Evolutionary conservation across 73 alveolate species (phyloP), one percentile per base, ranked within the genome.

Genomic region (Durusdinium trenchii): DNA sequence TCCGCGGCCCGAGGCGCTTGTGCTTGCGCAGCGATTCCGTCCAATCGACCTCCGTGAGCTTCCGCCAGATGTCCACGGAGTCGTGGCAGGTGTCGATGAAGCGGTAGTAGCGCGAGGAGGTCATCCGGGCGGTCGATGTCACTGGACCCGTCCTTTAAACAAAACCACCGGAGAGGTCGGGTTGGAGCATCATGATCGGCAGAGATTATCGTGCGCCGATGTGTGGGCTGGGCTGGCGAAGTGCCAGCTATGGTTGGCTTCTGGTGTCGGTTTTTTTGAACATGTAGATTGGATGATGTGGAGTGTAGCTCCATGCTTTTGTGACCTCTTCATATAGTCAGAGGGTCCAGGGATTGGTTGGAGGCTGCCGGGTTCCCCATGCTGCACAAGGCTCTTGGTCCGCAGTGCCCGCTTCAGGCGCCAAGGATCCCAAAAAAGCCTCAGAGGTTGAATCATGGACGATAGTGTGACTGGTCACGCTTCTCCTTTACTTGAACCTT

Each of bases 381-480:
- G 18, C 73, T 26, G 81, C 81, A n/a, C 81, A 20, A 84, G 94
- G 89, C 6, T 54, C 98, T 91, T 47, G n/a, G 71, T 36, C 60
- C 48, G 46, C 78, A 91, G 75, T 35, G 78, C 89, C 3, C 89
- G 71, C 89, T 69, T 67, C 45, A 91, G 54, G n/a, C 98, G 98
- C 89, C 87, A 23, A 35, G 87, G 89, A 30, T 69, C 89, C 98
- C 98, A 91, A 57, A 91, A 91, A 30, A 91, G 98, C 96, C 96
- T 89, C 94, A 51, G 57, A 32, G 81, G 30, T 32, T 60, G 7
- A 32, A 60, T n/a, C n/a, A n/a, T n/a, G n/a, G n/a, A n/a, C n/a
- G n/a, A n/a, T n/a, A n/a, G n/a, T n/a, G n/a, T n/a, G n/a, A n/a
- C n/a, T n/a, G n/a, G n/a, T n/a, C n/a, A n/a, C n/a, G n/a, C n/a